Evolutionary conservation across 495 filamentous ascomycete species (phyloP).

Genomic region (Tuber microsphaerosporum): DNA sequence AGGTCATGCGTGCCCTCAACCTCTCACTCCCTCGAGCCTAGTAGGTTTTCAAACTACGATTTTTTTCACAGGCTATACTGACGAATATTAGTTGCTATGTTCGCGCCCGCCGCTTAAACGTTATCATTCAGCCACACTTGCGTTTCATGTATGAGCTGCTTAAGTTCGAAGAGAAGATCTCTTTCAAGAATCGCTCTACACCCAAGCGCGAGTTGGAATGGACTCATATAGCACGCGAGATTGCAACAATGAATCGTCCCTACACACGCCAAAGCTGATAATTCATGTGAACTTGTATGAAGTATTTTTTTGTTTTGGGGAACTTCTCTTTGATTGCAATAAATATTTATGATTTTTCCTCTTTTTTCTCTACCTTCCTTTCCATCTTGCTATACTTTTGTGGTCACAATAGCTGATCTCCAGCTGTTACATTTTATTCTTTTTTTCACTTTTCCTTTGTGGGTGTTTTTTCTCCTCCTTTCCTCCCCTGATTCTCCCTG

Average conservation of each 20-base stretch:
- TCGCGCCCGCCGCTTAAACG: constrained; percentile 71
- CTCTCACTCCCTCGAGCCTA: constrained; percentile 89
- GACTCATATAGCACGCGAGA: constrained; percentile 77
- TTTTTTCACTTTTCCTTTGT: neutral
- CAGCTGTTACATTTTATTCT: neutral
- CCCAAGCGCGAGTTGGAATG: constrained; percentile 79
- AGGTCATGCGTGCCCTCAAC: constrained; percentile 75
- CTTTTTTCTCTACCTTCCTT: constrained; percentile 30
- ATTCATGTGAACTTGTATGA: constrained; percentile 6
- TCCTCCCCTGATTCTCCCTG: neutral
- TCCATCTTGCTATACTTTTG: neutral
- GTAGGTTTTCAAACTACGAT: constrained; percentile 45
- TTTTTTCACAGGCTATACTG: constrained; percentile 8
- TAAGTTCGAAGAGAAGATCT: constrained; percentile 81
- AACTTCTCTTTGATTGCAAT: neutral
- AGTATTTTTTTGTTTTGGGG: constrained; percentile 26
- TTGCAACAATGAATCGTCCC: constrained; percentile 93
- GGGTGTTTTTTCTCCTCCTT: neutral
- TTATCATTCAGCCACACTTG: constrained; percentile 59
- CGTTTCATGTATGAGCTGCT: constrained; percentile 65
- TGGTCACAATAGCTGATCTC: neutral
- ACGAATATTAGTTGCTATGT: constrained; percentile 66
- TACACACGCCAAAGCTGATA: constrained; percentile 49
- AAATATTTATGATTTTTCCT: constrained; percentile 14
- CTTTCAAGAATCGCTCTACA: constrained; percentile 41